A percentile compares a stretch with the other conserved stretches of the same genome.
Conservation (phyloP, 148 eudicot genomes). For the Nyssa sinensis region DNA sequence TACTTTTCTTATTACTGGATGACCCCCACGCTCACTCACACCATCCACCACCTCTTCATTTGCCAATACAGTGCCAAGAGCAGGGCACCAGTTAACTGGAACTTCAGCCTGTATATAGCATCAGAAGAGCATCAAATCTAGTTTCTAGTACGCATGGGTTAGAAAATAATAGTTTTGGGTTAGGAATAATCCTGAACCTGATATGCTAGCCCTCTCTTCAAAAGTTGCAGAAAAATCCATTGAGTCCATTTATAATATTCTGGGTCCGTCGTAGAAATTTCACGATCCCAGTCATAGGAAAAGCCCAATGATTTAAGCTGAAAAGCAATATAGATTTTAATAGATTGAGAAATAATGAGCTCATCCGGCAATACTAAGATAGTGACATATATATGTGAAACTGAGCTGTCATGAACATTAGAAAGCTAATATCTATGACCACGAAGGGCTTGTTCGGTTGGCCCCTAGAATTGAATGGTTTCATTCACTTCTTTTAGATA, state of each 20-base stretch:
- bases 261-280: constrained; percentile 95
- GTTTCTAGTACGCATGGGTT: neutral
- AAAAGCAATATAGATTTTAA: constrained; percentile 22
- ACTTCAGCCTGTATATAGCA: constrained; percentile 71
- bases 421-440: too few relatives aligned
- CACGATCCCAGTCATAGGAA: constrained; percentile 99
- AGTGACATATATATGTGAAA: neutral
- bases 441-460: too few relatives aligned
- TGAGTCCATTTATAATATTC: constrained; percentile 98
- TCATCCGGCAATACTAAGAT: neutral
- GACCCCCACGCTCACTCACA: constrained; percentile 98
- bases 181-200: constrained; percentile 49
- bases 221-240: constrained; percentile 96
- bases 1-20: constrained; percentile 97
- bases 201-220: constrained; percentile 92
- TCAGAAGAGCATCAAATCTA: constrained; percentile 1
- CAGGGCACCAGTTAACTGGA: constrained; percentile 99
- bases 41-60: constrained; percentile 99
- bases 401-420: neutral
- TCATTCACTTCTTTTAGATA: too few relatives aligned
- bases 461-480: too few relatives aligned
- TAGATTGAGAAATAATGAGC: constrained; percentile 6
- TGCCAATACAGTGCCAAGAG: constrained; percentile 98
- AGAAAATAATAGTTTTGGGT: neutral
- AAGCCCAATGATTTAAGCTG: constrained; percentile 96